Conservation (phyloP, 108 stramenopile species). For the Skeletonema tropicum region DNA sequence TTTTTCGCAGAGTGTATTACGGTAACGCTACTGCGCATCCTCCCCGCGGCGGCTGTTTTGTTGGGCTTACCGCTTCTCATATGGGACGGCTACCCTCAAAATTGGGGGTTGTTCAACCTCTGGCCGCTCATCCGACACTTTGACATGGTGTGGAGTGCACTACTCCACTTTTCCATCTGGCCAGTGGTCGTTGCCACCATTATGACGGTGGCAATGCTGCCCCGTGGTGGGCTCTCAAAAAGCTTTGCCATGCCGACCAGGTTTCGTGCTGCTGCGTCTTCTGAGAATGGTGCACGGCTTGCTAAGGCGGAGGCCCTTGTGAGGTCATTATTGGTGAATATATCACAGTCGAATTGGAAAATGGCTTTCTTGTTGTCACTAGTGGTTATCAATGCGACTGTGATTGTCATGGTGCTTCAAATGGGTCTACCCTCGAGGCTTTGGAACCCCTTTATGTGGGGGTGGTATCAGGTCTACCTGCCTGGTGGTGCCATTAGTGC, state of each 20-base stretch:
- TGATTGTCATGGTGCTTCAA: slow-evolving; percentile 37
- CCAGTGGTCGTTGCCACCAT: slow-evolving; percentile 25
- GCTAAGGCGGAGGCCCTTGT: neutral
- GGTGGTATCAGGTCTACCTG: slow-evolving; percentile 42
- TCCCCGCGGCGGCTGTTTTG: slow-evolving; percentile 10
- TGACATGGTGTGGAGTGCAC: slow-evolving; percentile 44
- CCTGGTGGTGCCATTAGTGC: slow-evolving; percentile 12
- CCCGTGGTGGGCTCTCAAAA: slow-evolving; percentile 18
- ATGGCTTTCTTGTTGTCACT: slow-evolving; percentile 32
- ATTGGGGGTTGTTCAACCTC: slow-evolving; percentile 5
- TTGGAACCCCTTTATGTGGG: slow-evolving; percentile 53
- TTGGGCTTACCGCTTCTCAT: slow-evolving; percentile 18
- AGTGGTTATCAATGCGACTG: slow-evolving; percentile 8
- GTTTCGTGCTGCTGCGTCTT: neutral
- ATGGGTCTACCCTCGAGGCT: slow-evolving; percentile 34
- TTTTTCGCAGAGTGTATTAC: slow-evolving; percentile 16
- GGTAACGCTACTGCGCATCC: slow-evolving; percentile 13
- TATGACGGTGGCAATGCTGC: slow-evolving; percentile 6
- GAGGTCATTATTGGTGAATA: slow-evolving; percentile 10
- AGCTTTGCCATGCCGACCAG: slow-evolving; percentile 3
- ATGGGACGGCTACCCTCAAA: slow-evolving; percentile 38
- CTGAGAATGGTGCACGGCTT: neutral
- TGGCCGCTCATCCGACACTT: slow-evolving; percentile 27
- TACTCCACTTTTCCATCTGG: slow-evolving; percentile 46
- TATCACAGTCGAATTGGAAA: slow-evolving; percentile 44